Base-by-base conservation (phyloP, 108 stramenopile species). In the Conticribra guillardii region DNA sequence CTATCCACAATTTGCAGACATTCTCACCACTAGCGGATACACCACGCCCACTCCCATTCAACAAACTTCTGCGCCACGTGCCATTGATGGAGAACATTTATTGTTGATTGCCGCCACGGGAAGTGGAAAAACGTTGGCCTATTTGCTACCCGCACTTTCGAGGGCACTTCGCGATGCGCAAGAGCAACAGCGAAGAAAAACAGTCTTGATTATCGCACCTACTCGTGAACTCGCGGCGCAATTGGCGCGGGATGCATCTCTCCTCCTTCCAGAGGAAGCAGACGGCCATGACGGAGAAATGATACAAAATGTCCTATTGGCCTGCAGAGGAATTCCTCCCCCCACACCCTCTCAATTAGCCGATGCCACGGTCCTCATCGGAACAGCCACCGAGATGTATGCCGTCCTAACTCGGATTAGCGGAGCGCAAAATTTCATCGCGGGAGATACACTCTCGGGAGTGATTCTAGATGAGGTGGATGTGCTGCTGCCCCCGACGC, bases 391-490 rank as follows among this genome's bases (percentile, higher is more conserved):
- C 21, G 84, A 85, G 68, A 48, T 85, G 2, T 52, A 75, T 22
- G 69, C 69, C 14, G 82, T 82, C 0, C 53, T 85, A 11, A 75
- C 78, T n/a, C 69, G 79, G 14, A 79, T 85, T 24, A 49, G 33
- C 16, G 79, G 81, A n/a, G 84, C 68, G 0, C 31, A 59, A 56
- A 66, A 72, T 29, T 85, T 85, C 49, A 27, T 82, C 19, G 77
- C 81, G 14, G 81, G 81, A 45, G 84, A 82, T 62, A 76, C 69
- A 2, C 65, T 85, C 3, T 69, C 69, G 3, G 54, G 51, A 4
- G 54, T 85, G 34, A 69, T 85, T 17, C 56, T 85, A 49, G 84
- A 85, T 71, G 84, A 85, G 37, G 84, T 85, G 15, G 84, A 85
- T 59, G 84, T 85, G 11, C 47, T 85, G 30, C 63, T 85, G 33